phyloP scores from a whole-genome alignment of 805 yeast species.

The Pichia californica region DNA sequence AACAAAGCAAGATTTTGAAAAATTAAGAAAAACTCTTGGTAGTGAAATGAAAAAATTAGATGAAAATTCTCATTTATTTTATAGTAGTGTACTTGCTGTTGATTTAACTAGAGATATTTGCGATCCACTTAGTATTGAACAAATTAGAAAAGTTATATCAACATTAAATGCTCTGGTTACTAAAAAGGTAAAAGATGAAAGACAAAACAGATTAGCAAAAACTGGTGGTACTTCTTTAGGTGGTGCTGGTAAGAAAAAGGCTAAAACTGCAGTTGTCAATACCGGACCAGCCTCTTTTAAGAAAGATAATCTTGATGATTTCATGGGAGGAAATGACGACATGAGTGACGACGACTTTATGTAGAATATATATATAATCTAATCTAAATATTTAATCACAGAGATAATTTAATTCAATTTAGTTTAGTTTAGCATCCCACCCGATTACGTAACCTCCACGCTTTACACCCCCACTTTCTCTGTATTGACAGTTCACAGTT shows the following conservation, averaged over 20 bases:
- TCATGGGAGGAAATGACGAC: slow-evolving; percentile 50
- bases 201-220: slow-evolving; percentile 76
- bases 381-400: too few species aligned
- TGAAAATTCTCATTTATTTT: slow-evolving; percentile 56
- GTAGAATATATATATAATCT: slow-evolving; percentile 32
- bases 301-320: slow-evolving; percentile 58
- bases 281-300: slow-evolving; percentile 47
- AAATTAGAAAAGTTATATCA: slow-evolving; percentile 75
- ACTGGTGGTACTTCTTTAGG: slow-evolving; percentile 84
- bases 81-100: slow-evolving; percentile 69
- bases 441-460: too few species aligned
- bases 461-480: too few species aligned
- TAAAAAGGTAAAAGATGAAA: slow-evolving; percentile 85
- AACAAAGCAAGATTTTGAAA: slow-evolving; percentile 72
- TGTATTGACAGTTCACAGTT: too few species aligned
- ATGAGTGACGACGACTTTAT: slow-evolving; percentile 79
- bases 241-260: slow-evolving; percentile 95
- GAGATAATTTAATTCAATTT: too few species aligned
- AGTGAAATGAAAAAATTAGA: slow-evolving; percentile 56
- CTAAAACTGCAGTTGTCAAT: slow-evolving; percentile 63
- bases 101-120: slow-evolving; percentile 82
- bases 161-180: slow-evolving; percentile 75
- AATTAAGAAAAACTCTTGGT: slow-evolving; percentile 64
- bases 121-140: slow-evolving; percentile 75
- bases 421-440: too few species aligned